Conservation (phyloP, 495 filamentous ascomycete species). For the Annulohypoxylon moriforme region DNA sequence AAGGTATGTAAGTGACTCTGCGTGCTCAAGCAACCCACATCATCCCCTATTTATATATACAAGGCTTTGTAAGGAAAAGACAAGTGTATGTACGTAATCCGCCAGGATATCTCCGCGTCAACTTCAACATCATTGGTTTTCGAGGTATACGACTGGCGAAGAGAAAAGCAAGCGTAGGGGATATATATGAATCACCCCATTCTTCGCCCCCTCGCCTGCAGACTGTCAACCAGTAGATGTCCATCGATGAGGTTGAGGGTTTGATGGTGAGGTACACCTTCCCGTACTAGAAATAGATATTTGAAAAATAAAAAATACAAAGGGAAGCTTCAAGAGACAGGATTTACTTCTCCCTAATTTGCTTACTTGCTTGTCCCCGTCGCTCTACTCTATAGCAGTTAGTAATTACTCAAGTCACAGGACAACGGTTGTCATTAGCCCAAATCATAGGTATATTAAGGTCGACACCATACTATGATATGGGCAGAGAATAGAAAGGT, state of each 20-base stretch:
- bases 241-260: constrained; percentile 66
- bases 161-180: constrained; percentile 61
- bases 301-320: neutral
- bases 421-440: neutral
- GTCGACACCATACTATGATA: neutral
- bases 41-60: neutral
- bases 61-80: neutral
- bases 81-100: constrained; percentile 40
- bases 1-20: constrained; percentile 1
- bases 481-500: neutral
- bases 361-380: neutral
- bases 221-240: constrained; percentile 67
- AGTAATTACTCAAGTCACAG: neutral
- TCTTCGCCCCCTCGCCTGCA: constrained; percentile 70
- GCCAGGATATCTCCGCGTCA: constrained; percentile 81
- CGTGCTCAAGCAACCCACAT: constrained; percentile 14
- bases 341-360: neutral
- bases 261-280: constrained; percentile 80
- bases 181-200: constrained; percentile 48
- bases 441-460: neutral
- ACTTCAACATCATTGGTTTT: constrained; percentile 71
- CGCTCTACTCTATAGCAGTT: neutral
- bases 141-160: constrained; percentile 85
- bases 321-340: neutral
- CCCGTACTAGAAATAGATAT: neutral